These are phyloP conservation scores for Pharus latifolius DNA, from an alignment of 176 grass and related monocot genomes.

Conservation along the genomic window DNA sequence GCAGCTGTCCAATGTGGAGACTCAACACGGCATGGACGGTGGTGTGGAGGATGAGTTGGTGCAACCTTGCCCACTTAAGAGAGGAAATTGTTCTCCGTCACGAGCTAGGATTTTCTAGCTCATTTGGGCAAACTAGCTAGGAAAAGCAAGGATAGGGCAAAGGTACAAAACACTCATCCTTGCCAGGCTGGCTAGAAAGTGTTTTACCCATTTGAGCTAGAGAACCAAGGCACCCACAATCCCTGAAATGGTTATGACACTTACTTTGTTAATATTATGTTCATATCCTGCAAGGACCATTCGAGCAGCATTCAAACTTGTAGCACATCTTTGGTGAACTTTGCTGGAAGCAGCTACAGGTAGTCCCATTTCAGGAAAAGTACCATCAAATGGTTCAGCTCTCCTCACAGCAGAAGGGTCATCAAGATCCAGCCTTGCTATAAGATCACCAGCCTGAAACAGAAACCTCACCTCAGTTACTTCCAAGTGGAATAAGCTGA, in stretches of 20 bases:
- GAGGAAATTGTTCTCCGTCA: no score
- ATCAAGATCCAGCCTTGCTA: slow-evolving; percentile 91
- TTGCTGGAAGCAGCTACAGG: slow-evolving; percentile 66
- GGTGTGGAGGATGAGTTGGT: no score
- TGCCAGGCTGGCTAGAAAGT: no score
- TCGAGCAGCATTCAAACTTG: slow-evolving; percentile 67
- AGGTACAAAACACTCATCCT: no score
- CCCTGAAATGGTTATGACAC: neutral
- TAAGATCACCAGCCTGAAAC: slow-evolving; percentile 82
- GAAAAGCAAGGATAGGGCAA: no score
- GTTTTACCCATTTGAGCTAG: no score
- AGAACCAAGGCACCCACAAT: no score
- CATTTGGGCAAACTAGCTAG: no score
- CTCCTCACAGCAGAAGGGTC: slow-evolving; percentile 90
- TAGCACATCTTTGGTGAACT: slow-evolving; percentile 79
- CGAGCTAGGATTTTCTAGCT: no score
- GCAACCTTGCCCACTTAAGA: no score
- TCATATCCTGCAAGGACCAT: slow-evolving; percentile 99
- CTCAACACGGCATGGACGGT: no score
- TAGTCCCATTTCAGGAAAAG: slow-evolving; percentile 57
- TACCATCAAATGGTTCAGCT: slow-evolving; percentile 68
- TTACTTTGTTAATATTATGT: slow-evolving; percentile 66
- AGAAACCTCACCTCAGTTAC: neutral
- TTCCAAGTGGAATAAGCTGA: neutral
- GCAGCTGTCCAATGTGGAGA: no score